Base-by-base conservation (phyloP, 805 yeast species). In the Candida rishiriensis region DNA sequence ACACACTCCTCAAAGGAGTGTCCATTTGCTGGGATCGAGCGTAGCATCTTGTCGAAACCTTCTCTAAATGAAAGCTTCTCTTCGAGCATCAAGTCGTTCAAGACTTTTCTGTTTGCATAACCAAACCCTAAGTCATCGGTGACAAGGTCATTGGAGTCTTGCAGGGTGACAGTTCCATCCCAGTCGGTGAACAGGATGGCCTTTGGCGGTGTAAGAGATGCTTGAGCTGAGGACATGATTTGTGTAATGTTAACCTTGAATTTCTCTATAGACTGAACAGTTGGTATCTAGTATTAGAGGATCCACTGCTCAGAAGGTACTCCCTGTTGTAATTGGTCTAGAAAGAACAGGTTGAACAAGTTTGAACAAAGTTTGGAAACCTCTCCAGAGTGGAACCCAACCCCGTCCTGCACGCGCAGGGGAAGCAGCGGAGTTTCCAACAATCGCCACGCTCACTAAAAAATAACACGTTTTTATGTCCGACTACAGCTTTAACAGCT, bases 151-250 rank as follows among this genome's bases (percentile, higher is more conserved):
- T 93, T 93, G 47, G 96, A 86, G 64, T 93, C 99, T 64, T 91
- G 95, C 47, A 86, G 70, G 11, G 99, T 93, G 51, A 93, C 93
- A 2, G 99, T 93, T 28, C 99, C 99, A 63, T 93, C 99, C 80
- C 95, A 93, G 65, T 93, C 99, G 36, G 97, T 86, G 72, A 93
- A 93, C 36, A 93, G 85, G 57, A 93, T 88, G 38, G 95, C 91
- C 50, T 51, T 48, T 11, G 61, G 62, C 14, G 36, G 29, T 5
- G 34, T 34, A 5, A 21, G 7, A 21, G 26, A 21, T 21, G 26
- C 26, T 21, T 4, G 7, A 21, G 7, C 7, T 21, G 26, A 21
- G 7, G 26, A 21, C 47, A 37, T 42, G 16, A 29, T 40, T n/a
- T 12, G 15, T 15, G 30, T 36, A 17, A 16, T 31, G 29, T 13